Evolutionary conservation across 345 rosid genomes (phyloP), one percentile per base, ranked within the genome.

Genomic region (Corchorus olitorius): DNA sequence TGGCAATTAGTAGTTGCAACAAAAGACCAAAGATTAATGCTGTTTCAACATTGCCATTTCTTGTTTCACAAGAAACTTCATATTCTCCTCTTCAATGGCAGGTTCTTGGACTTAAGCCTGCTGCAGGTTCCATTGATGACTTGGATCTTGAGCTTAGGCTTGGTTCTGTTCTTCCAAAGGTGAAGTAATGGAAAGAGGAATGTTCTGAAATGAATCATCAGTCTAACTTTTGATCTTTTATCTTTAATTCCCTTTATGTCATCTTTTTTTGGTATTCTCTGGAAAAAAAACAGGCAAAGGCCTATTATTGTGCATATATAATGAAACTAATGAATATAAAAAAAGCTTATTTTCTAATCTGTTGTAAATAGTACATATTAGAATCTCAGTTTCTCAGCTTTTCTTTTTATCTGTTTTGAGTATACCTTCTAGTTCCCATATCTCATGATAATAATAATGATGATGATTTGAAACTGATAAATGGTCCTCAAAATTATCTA

Each of bases 71-170:
- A 12, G 83, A 75, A 59, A 82, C 5, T 39, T 4, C 74, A 15
- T 77, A n/a, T 62, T 62, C 67, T 81, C 84, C 73, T 64, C 69
- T 72, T 75, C 83, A 76, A 61, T 73, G 80, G 65, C 82, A 84
- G 77, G 83, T 76, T 20, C 66, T 54, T 77, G 87, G 84, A 70
- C 71, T 83, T 19, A 67, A 70, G 72, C 56, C 76, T n/a, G 43
- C 73, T 46, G 43, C 73, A 37, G 41, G 11, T 54, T 79, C 85
- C 79, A 75, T 76, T 66, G 91, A 89, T 12, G 93, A 85, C 52
- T 77, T 93, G 84, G 97, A 93, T 86, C 98, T 93, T 82, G 98
- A 93, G 88, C 94, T 93, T 75, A 85, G 95, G 88, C 94, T 93
- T 77, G 97, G 98, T 56, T 22, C 63, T 20, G 68, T 84, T 71